phyloP scores from a whole-genome alignment of 495 filamentous ascomycete species.

The Penicillium pulvis region DNA sequence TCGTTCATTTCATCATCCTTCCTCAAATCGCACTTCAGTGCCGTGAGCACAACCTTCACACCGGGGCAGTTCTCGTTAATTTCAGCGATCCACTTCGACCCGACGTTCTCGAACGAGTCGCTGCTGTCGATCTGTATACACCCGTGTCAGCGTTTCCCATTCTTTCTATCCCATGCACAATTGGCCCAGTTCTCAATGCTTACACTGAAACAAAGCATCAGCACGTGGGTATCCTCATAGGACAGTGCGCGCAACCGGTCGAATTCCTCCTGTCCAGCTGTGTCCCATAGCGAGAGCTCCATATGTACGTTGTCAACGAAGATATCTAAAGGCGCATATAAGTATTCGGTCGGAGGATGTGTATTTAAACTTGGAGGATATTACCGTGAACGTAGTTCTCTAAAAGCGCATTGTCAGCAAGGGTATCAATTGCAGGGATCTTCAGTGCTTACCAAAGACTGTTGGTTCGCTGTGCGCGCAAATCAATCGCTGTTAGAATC shows the following conservation, averaged over 20 bases:
- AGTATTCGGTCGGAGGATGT: conserved; percentile 9
- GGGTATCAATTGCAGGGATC: not conserved
- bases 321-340: conserved; percentile 65
- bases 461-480: conserved; percentile 72
- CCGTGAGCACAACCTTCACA: conserved; percentile 93
- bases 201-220: conserved; percentile 97
- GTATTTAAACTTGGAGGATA: not conserved
- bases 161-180: not conserved
- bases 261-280: conserved; percentile 98
- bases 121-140: conserved; percentile 75
- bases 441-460: conserved; percentile 70
- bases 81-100: conserved; percentile 96
- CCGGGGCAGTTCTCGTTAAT: conserved; percentile 96
- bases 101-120: conserved; percentile 96
- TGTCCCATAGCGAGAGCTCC: conserved; percentile 97
- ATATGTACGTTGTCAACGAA: conserved; percentile 97
- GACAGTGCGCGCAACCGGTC: conserved; percentile 92
- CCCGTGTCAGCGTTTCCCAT: conserved; percentile 12
- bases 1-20: conserved; percentile 65
- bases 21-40: conserved; percentile 93
- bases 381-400: conserved; percentile 99
- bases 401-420: conserved; percentile 39
- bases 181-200: conserved; percentile 5
- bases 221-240: conserved; percentile 96
- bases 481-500: conserved; percentile 31